These are phyloP conservation scores for Solanum paucissectum DNA, from an alignment of 257 asterid species.

Conservation along the genomic window DNA sequence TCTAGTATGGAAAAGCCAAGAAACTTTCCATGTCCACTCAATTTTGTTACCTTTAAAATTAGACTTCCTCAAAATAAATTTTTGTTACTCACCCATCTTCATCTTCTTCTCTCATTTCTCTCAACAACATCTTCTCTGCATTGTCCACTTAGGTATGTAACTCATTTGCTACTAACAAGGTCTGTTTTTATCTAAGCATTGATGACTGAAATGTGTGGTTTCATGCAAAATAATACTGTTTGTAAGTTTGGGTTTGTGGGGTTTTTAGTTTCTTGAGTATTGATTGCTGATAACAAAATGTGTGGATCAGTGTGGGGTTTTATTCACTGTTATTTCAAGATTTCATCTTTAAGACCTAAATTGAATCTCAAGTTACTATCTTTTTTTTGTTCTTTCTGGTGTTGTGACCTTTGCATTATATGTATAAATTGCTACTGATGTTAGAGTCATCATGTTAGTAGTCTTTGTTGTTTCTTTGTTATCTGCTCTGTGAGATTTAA, in stretches of 20 bases:
- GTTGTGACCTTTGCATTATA: neutral
- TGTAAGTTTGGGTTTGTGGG: neutral
- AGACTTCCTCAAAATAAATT: neutral
- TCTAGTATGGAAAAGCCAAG: slow-evolving; percentile 63
- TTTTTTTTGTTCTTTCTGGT: neutral
- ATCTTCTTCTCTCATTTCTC: neutral
- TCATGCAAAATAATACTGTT: neutral
- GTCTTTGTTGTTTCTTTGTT: neutral
- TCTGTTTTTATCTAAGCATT: neutral
- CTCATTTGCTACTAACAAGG: neutral
- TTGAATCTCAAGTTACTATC: neutral
- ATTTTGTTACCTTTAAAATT: slow-evolving; percentile 9
- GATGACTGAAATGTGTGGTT: neutral
- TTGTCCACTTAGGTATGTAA: slow-evolving; percentile 7
- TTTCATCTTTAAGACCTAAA: neutral
- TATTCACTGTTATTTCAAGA: neutral
- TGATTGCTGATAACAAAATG: neutral
- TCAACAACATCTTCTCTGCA: neutral
- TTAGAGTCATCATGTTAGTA: neutral
- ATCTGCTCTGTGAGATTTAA: neutral
- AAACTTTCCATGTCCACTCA: slow-evolving; percentile 10
- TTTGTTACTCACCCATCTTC: slow-evolving; percentile 10
- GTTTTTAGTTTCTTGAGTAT: neutral
- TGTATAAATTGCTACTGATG: neutral
- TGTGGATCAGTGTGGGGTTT: neutral